Evolutionary conservation across 2,329 filamentous ascomycete species (phyloP), one percentile per base, ranked within the genome.

Genomic region (Colletotrichum sidae): DNA sequence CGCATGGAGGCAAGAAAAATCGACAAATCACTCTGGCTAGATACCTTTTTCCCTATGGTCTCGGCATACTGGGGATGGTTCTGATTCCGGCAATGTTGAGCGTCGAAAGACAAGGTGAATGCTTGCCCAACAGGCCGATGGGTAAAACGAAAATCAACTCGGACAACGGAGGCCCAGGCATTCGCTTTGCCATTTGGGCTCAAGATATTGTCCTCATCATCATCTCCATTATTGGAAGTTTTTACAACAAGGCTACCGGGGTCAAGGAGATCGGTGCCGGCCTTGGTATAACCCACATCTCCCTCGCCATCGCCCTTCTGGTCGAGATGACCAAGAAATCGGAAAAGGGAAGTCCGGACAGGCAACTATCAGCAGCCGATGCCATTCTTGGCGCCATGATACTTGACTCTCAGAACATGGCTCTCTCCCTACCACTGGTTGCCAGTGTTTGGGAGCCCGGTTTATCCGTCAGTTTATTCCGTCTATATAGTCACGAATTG

Each of bases 371-470:
- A 8, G 12, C 15, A 1, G 15, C 47, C 5, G 35, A 57, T 7
- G 17, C 44, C 9, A 50, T 58, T 2, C 37, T 63, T 0, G 58
- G 59, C 1, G n/a, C 53, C 2, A 66, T 66, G 47, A 49, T 66
- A 4, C 47, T 66, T 6, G 53, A 66, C 4, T 52, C 63, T 1
- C 49, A 66, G 9, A 54, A 57, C 11, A 63, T 8, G 4, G 59
- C 59, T 2, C 37, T 58, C 0, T 58, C 49, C 0, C 53, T 66
- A 10, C 37, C 25, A 0, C 9, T 63, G 2, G 13, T 66, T 2
- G 54, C 37, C 25, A 25, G 25, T 25, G 25, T 25, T 25, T 25
- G 25, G 25, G 4, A 25, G 25, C 25, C 25, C 25, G 25, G 25
- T 25, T 25, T 5, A 25, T 25, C 25, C 25, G 25, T 25, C 1